These are phyloP conservation scores for Boletellus emodensis DNA, from an alignment of 768 basidiomycete genomes.

Conservation along the genomic window DNA sequence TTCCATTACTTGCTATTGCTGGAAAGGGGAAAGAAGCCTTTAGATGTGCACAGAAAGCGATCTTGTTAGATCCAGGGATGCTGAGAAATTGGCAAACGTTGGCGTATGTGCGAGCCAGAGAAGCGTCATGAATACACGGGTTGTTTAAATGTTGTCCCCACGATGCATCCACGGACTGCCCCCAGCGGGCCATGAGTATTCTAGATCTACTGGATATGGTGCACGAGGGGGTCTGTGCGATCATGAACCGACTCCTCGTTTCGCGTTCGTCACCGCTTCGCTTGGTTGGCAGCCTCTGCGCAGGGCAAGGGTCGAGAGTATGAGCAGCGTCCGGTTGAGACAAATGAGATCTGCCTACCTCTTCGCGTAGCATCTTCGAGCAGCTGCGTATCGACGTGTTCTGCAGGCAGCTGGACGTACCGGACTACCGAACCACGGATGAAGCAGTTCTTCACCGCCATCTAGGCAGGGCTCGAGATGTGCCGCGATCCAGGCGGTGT, in stretches of 20 bases:
- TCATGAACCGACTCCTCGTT: not conserved
- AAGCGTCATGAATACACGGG: slow-evolving; percentile 20
- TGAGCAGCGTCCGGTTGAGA: slow-evolving; percentile 2
- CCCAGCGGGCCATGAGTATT: no score
- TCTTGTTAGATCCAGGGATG: slow-evolving; percentile 52
- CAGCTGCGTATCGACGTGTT: slow-evolving; percentile 91
- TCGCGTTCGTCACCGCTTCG: slow-evolving; percentile 31
- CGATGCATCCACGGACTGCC: no score
- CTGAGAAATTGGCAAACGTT: slow-evolving; percentile 54
- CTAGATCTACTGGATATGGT: no score
- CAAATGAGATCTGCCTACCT: slow-evolving; percentile 48
- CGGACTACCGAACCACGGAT: slow-evolving; percentile 98
- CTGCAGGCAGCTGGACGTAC: slow-evolving; percentile 91
- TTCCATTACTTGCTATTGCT: slow-evolving; percentile 51
- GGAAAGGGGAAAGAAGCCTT: slow-evolving; percentile 32
- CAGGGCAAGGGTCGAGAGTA: not conserved
- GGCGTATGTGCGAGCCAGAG: slow-evolving; percentile 45
- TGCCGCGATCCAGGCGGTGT: not conserved
- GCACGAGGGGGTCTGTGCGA: no score
- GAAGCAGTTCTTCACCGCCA: slow-evolving; percentile 99
- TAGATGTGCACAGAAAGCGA: slow-evolving; percentile 54
- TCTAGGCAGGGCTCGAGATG: slow-evolving; percentile 43
- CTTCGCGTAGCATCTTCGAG: slow-evolving; percentile 95
- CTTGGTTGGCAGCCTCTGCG: slow-evolving; percentile 40
- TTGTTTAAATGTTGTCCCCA: not conserved